phyloP scores from a whole-genome alignment of 225 moss, liverwort and hornwort genomes.

The Marchantia polymorpha region DNA sequence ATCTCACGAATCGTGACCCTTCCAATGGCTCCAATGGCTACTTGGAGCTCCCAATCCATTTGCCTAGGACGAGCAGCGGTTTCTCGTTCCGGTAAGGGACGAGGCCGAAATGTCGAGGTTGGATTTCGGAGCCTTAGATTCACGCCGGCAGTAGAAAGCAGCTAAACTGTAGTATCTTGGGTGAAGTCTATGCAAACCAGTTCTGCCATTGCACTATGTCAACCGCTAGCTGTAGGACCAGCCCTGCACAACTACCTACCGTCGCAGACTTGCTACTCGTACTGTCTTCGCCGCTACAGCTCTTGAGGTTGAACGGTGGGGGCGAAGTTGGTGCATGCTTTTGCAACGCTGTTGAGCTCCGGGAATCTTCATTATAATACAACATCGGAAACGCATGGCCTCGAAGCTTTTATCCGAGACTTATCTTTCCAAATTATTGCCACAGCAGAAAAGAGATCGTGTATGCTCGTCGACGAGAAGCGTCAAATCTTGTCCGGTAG shows the following conservation, averaged over 20 bases:
- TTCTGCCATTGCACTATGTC: not conserved
- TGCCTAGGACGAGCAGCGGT: not conserved
- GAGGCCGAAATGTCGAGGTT: not conserved
- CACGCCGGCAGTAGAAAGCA: not conserved
- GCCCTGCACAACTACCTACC: not conserved
- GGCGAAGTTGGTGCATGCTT: not conserved
- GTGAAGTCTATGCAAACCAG: not conserved
- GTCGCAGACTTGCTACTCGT: not conserved
- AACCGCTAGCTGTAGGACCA: not conserved
- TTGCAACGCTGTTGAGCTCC: not conserved
- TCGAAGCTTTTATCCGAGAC: too few relatives aligned
- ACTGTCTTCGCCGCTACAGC: not conserved
- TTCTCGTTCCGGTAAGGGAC: not conserved
- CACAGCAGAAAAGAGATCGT: not conserved
- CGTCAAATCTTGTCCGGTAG: too few relatives aligned
- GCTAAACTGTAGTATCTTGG: not conserved
- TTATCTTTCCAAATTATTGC: not conserved
- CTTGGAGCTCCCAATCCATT: not conserved
- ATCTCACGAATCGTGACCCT: too few relatives aligned
- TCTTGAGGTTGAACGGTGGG: not conserved
- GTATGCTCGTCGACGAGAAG: not conserved
- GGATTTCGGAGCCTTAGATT: not conserved
- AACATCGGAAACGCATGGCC: not conserved
- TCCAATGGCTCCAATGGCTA: too few relatives aligned
- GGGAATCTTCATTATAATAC: not conserved